Percentiles rank a stretch among this genome's conserved stretches.
phyloP scores from a whole-genome alignment of 78 protist species.

The Polysphondylium violaceum region DNA sequence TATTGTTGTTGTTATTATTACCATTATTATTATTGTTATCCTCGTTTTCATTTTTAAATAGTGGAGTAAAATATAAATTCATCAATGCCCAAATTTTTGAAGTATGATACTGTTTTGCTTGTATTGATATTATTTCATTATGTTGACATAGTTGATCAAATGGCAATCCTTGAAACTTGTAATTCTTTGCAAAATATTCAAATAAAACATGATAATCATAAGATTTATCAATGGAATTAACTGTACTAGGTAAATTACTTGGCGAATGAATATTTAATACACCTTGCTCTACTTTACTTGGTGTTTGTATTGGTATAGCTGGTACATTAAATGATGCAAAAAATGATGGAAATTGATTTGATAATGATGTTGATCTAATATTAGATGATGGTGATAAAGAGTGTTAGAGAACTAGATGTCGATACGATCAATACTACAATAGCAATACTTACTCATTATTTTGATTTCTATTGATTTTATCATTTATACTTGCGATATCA shows the following conservation, averaged over 20 bases:
- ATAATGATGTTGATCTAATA: slow-evolving; percentile 22
- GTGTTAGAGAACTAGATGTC: too few relatives aligned
- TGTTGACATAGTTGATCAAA: slow-evolving; percentile 43
- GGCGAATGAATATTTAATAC: slow-evolving; percentile 43
- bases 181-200: slow-evolving; percentile 60
- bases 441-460: slow-evolving; percentile 41
- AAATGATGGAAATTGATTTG: slow-evolving; percentile 58
- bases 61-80: slow-evolving; percentile 8
- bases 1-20: slow-evolving; percentile 11
- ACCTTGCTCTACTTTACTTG: slow-evolving; percentile 23
- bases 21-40: neutral
- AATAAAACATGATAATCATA: slow-evolving; percentile 8
- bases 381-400: too few relatives aligned
- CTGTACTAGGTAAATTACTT: neutral
- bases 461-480: slow-evolving; percentile 66
- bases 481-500: slow-evolving; percentile 47
- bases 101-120: slow-evolving; percentile 52
- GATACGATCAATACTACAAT: too few relatives aligned
- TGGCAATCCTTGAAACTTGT: slow-evolving; percentile 19
- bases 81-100: slow-evolving; percentile 53
- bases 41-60: neutral
- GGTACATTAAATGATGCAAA: slow-evolving; percentile 52
- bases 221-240: neutral
- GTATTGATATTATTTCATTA: slow-evolving; percentile 37
- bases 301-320: slow-evolving; percentile 23